These are phyloP conservation scores for Colletotrichum lindemuthianum DNA, from an alignment of 2,329 filamentous ascomycete genomes.

Conservation along the genomic window DNA sequence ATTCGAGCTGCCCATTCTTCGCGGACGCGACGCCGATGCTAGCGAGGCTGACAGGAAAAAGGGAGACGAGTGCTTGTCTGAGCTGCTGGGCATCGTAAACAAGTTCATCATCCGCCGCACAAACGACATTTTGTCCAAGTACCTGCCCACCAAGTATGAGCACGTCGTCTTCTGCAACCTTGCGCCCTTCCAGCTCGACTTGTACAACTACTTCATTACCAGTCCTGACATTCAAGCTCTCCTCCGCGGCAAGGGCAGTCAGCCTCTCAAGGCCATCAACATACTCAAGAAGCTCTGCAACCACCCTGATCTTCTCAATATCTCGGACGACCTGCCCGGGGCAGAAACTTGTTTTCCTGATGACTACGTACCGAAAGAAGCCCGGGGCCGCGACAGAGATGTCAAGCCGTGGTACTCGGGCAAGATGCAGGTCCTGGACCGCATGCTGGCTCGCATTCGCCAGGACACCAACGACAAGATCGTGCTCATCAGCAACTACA, in stretches of 20 bases:
- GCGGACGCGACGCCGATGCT: conserved; percentile 89
- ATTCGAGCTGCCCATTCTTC: conserved; percentile 91
- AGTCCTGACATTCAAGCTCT: conserved; percentile 94
- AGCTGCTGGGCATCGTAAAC: conserved; percentile 88
- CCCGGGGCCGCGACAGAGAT: conserved; percentile 88
- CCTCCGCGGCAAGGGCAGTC: conserved; percentile 91
- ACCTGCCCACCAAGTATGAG: conserved; percentile 97
- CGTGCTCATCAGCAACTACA: conserved; percentile 98
- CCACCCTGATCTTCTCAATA: conserved; percentile 90
- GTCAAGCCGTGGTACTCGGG: conserved; percentile 96
- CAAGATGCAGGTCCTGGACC: conserved; percentile 98
- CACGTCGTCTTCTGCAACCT: conserved; percentile 98
- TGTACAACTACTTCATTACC: conserved; percentile 98
- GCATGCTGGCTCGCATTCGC: conserved; percentile 95
- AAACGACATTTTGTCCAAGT: conserved; percentile 98
- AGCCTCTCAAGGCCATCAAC: conserved; percentile 95
- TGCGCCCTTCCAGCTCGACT: conserved; percentile 87
- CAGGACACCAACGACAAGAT: conserved; percentile 99
- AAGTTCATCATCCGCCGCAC: conserved; percentile 98
- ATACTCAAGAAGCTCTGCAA: conserved; percentile 99
- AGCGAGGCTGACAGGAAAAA: conserved; percentile 83
- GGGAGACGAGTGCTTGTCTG: conserved; percentile 83
- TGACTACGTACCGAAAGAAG: conserved; percentile 89
- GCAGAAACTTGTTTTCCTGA: conserved; percentile 84
- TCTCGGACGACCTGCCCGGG: conserved; percentile 85